Evolutionary conservation across 768 basidiomycete genomes (phyloP).

Genomic region (Mycena vitilis): DNA sequence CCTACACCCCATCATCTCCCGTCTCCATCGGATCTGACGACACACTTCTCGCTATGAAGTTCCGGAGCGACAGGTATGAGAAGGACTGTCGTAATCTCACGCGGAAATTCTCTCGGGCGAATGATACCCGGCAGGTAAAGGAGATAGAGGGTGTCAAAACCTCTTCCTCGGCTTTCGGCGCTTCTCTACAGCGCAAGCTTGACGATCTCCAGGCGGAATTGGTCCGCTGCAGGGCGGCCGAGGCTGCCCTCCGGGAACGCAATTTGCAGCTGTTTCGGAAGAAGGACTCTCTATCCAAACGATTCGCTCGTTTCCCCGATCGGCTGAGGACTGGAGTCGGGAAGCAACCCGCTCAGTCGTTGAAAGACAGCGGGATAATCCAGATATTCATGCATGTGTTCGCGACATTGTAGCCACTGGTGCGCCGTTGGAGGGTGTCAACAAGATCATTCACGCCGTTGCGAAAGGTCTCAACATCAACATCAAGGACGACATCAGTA

Average conservation of each 20-base stretch:
- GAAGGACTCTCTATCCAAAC: not conserved
- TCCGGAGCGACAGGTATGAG: constrained; percentile 7
- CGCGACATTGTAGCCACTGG: constrained; percentile 17
- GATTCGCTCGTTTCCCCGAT: not conserved
- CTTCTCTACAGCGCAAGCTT: constrained; percentile 3
- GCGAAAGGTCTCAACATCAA: constrained; percentile 11
- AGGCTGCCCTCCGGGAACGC: too few relatives aligned
- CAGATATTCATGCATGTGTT: constrained; percentile 20
- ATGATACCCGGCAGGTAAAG: not conserved
- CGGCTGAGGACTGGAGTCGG: constrained; percentile 4
- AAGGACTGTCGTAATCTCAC: constrained; percentile 8
- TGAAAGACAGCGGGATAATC: constrained; percentile 24
- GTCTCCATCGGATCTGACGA: not conserved
- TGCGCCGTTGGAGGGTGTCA: constrained; percentile 13
- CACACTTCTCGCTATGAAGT: not conserved
- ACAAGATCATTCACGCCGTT: constrained; percentile 21
- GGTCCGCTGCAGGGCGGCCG: not conserved
- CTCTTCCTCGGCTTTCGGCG: not conserved
- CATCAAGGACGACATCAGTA: constrained; percentile 25
- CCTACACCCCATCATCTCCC: not conserved
- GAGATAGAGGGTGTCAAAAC: not conserved
- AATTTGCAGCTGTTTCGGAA: too few relatives aligned
- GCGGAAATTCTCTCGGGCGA: constrained; percentile 6
- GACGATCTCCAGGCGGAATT: not conserved
- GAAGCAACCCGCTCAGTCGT: not conserved